phyloP scores from a whole-genome alignment of 768 basidiomycete genomes.

The Filobasidium floriforme region DNA sequence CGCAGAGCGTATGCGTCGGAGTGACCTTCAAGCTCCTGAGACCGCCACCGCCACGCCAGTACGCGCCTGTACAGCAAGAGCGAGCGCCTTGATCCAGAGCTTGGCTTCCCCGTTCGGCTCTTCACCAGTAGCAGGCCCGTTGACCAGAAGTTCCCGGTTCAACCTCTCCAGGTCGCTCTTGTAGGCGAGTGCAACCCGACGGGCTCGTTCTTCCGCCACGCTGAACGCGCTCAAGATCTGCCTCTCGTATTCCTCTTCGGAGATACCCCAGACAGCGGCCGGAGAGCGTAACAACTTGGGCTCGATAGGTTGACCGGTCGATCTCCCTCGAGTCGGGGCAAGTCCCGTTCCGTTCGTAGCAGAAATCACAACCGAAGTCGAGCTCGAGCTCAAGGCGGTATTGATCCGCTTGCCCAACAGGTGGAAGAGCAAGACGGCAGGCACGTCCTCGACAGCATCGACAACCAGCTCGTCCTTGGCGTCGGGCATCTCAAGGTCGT shows the following conservation, averaged over 20 bases:
- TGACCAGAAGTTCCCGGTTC: slow-evolving; percentile 17
- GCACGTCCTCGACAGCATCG: slow-evolving; percentile 42
- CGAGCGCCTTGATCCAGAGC: slow-evolving; percentile 18
- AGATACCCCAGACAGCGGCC: slow-evolving; percentile 36
- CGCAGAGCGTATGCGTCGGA: too few relatives aligned
- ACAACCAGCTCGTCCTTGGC: slow-evolving; percentile 35
- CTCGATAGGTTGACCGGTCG: neutral
- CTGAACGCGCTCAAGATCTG: slow-evolving; percentile 40
- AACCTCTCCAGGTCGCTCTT: slow-evolving; percentile 40
- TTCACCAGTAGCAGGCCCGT: neutral
- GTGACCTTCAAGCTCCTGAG: neutral
- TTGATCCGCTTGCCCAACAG: slow-evolving; percentile 34
- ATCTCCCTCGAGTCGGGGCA: neutral
- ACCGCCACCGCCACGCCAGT: slow-evolving; percentile 12
- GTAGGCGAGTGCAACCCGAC: slow-evolving; percentile 33
- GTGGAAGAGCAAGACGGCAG: slow-evolving; percentile 38
- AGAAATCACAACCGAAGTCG: slow-evolving; percentile 10
- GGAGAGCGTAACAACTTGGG: slow-evolving; percentile 19
- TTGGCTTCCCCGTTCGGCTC: neutral
- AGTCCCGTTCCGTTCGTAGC: too few relatives aligned
- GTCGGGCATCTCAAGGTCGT: slow-evolving; percentile 35
- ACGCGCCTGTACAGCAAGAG: slow-evolving; percentile 8
- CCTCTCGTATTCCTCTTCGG: slow-evolving; percentile 37
- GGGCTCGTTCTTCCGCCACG: slow-evolving; percentile 39
- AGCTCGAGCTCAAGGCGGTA: slow-evolving; percentile 15